Percentiles rank a stretch among this genome's conserved stretches.
Evolutionary conservation across 176 grass and related monocot genomes (phyloP).

Genomic region (Alopecurus myosuroides): DNA sequence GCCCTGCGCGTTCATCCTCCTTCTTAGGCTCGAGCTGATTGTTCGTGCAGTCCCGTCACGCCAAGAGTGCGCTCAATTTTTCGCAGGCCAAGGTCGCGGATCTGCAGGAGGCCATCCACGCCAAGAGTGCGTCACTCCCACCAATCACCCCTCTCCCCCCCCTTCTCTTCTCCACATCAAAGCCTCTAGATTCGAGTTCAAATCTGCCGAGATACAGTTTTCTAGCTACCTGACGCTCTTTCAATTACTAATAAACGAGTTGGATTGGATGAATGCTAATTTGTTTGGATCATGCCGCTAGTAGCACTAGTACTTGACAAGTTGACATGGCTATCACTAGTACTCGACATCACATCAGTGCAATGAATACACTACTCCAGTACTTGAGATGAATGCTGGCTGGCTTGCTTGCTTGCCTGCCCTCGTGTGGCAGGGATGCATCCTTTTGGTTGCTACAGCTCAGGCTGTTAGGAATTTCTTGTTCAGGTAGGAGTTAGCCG

Average conservation of each 20-base stretch:
- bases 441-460: not conserved
- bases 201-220: not conserved
- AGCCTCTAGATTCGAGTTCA: not conserved
- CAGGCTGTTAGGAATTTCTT: slow-evolving; percentile 17
- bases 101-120: slow-evolving; percentile 78
- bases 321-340: no score
- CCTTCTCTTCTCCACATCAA: not conserved
- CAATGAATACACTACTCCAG: not conserved
- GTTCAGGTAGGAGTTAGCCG: slow-evolving; percentile 24
- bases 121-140: slow-evolving; percentile 41
- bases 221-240: not conserved
- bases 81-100: slow-evolving; percentile 90
- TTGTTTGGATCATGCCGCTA: no score
- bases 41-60: no score
- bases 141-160: not conserved
- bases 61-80: no score
- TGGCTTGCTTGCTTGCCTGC: not conserved
- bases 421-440: not conserved
- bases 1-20: no score
- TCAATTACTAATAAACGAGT: no score
- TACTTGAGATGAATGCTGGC: no score
- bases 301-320: no score
- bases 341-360: not conserved
- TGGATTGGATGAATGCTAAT: no score
- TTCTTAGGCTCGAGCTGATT: no score